These are phyloP conservation scores for Apiospora arundinis DNA, from an alignment of 2,329 filamentous ascomycete genomes.

Conservation along the genomic window DNA sequence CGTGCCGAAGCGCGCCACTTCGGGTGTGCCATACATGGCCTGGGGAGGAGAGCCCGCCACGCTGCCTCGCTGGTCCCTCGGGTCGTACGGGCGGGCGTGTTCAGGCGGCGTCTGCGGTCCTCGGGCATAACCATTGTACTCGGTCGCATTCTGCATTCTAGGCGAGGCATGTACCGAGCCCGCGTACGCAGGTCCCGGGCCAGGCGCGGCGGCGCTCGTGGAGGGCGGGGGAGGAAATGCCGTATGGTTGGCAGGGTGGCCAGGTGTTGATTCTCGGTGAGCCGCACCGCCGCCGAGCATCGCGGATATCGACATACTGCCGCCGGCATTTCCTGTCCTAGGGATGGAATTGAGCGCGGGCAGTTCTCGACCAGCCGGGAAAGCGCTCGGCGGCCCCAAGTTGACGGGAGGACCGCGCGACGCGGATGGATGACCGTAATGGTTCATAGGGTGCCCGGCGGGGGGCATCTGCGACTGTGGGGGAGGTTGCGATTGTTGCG, in stretches of 20 bases:
- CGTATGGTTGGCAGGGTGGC: constrained; percentile 39
- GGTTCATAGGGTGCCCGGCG: constrained; percentile 38
- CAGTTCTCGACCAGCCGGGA: constrained; percentile 39
- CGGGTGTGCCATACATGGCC: constrained; percentile 60
- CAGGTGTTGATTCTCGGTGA: constrained; percentile 51
- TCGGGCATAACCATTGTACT: constrained; percentile 63
- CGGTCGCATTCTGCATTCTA: constrained; percentile 60
- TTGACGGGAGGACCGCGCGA: constrained; percentile 38
- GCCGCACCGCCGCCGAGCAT: constrained; percentile 58
- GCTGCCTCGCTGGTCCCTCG: constrained; percentile 48
- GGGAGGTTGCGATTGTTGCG: constrained; percentile 8
- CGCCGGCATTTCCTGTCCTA: constrained; percentile 54
- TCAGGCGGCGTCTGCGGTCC: constrained; percentile 75
- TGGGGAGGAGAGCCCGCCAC: constrained; percentile 55
- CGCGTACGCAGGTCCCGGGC: constrained; percentile 53
- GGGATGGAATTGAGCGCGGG: constrained; percentile 46
- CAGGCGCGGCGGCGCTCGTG: constrained; percentile 45
- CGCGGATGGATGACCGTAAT: constrained; percentile 37
- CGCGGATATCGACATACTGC: constrained; percentile 67
- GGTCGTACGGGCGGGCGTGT: constrained; percentile 62
- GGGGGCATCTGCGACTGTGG: constrained; percentile 31
- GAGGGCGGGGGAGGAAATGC: constrained; percentile 51
- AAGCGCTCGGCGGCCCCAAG: constrained; percentile 38
- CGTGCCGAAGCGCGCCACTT: constrained; percentile 64
- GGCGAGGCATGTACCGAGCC: constrained; percentile 61